A percentile compares a stretch with the other conserved stretches of the same genome.
phyloP scores from a whole-genome alignment of 106 monocot species.

The Gastrodia elata region DNA sequence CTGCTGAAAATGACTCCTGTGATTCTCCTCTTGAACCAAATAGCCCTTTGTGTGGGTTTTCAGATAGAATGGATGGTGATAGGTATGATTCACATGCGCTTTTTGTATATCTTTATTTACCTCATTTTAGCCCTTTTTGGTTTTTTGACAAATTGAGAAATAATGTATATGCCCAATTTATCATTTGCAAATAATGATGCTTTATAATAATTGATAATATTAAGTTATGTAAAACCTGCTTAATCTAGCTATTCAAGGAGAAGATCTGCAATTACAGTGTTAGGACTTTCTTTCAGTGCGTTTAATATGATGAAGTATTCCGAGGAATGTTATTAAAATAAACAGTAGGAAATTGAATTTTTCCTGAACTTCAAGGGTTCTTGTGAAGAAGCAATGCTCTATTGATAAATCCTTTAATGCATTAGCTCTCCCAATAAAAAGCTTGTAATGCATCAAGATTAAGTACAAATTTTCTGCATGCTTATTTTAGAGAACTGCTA shows the following conservation, averaged over 20 bases:
- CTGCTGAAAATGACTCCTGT: conserved; percentile 97
- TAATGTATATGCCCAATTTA: neutral
- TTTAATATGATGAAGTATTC: neutral
- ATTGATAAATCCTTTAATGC: neutral
- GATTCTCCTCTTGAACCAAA: conserved; percentile 99
- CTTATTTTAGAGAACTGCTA: neutral
- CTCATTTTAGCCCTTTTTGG: neutral
- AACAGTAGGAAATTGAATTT: neutral
- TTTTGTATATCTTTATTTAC: neutral
- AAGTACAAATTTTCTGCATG: neutral
- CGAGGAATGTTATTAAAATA: neutral
- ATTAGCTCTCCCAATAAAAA: neutral
- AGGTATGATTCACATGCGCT: conserved; percentile 25
- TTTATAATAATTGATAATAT: neutral
- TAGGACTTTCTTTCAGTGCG: neutral
- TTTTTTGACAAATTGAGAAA: neutral
- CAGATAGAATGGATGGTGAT: conserved; percentile 51
- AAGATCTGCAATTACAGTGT: neutral
- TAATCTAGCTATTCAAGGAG: neutral
- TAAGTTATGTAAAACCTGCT: neutral
- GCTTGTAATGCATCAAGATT: neutral
- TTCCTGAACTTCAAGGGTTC: neutral
- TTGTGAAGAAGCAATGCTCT: neutral
- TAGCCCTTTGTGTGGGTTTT: conserved; percentile 74
- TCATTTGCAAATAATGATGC: neutral